Percentiles rank a stretch among this genome's conserved stretches.
Evolutionary conservation across 1,284 basidiomycete genomes (phyloP).

Genomic region (Cutaneotrichosporon spelunceum): DNA sequence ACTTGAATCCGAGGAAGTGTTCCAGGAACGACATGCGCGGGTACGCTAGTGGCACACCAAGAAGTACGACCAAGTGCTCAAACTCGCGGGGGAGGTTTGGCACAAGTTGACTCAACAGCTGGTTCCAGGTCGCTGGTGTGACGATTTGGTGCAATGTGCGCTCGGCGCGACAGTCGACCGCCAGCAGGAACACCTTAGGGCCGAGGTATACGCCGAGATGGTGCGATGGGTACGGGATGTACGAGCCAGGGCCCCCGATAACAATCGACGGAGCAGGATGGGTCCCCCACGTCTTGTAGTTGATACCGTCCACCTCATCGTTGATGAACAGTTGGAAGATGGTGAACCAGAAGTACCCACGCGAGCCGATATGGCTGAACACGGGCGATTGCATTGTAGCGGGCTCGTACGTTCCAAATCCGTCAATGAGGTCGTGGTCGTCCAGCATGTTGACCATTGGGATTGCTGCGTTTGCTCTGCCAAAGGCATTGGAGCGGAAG

Average conservation of each 20-base stretch:
- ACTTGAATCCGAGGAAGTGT: slow-evolving; percentile 66
- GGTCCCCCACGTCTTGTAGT: slow-evolving; percentile 55
- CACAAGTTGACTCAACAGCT: slow-evolving; percentile 63
- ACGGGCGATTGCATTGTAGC: slow-evolving; percentile 73
- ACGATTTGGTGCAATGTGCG: slow-evolving; percentile 76
- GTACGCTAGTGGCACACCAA: slow-evolving; percentile 69
- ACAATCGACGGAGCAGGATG: slow-evolving; percentile 71
- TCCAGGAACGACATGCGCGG: slow-evolving; percentile 86
- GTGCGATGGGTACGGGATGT: slow-evolving; percentile 73
- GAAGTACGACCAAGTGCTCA: slow-evolving; percentile 75
- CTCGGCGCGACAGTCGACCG: slow-evolving; percentile 88
- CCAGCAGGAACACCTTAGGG: slow-evolving; percentile 65
- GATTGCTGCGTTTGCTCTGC: slow-evolving; percentile 75
- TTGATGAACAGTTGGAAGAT: slow-evolving; percentile 89
- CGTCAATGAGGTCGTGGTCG: slow-evolving; percentile 71
- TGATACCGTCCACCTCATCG: slow-evolving; percentile 67
- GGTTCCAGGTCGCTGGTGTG: slow-evolving; percentile 66
- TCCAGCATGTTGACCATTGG: slow-evolving; percentile 71
- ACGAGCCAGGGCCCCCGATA: slow-evolving; percentile 70
- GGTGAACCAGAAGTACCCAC: slow-evolving; percentile 83
- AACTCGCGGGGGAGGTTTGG: slow-evolving; percentile 60
- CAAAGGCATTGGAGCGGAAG: slow-evolving; percentile 87
- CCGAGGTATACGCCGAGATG: slow-evolving; percentile 61
- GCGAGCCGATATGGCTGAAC: slow-evolving; percentile 64
- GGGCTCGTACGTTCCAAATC: slow-evolving; percentile 79